A percentile compares a stretch with the other conserved stretches of the same genome.
Conservation (phyloP, 129 eudicot species). For the Tagetes patula region DNA sequence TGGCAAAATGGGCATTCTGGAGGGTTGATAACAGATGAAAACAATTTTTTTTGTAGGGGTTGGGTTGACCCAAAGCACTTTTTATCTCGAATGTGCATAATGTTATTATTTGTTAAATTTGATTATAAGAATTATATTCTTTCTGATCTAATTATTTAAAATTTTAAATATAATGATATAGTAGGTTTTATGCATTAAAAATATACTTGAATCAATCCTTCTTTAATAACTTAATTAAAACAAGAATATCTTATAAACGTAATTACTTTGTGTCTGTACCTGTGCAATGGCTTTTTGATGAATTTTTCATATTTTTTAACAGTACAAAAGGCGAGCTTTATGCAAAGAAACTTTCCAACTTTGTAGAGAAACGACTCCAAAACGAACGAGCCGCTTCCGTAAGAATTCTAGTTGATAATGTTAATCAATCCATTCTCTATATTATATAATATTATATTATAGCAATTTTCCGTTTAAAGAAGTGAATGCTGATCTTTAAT, state of each 20-base stretch:
- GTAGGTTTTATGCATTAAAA: neutral
- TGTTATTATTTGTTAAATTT: neutral
- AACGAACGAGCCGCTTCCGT: constrained; percentile 90
- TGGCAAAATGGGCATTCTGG: neutral
- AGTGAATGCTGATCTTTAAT: neutral
- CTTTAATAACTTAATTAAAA: neutral
- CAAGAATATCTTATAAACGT: neutral
- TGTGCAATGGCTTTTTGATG: constrained; percentile 1
- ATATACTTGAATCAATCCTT: neutral
- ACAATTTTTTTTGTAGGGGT: neutral
- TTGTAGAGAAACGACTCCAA: constrained; percentile 89
- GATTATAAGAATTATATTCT: neutral
- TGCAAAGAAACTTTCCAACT: constrained; percentile 91
- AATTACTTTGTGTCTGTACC: neutral
- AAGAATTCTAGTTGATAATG: constrained; percentile 33
- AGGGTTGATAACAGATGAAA: neutral
- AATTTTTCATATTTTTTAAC: constrained; percentile 27
- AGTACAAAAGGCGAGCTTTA: constrained; percentile 95
- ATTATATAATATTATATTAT: neutral
- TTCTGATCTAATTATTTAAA: neutral
- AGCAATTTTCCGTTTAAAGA: neutral
- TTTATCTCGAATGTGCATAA: neutral
- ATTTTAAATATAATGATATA: neutral
- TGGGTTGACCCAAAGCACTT: neutral
- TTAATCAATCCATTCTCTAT: neutral